These are phyloP conservation scores for Ceratocystis lukuohia DNA, from an alignment of 2,329 filamentous ascomycete species.

Conservation along the genomic window DNA sequence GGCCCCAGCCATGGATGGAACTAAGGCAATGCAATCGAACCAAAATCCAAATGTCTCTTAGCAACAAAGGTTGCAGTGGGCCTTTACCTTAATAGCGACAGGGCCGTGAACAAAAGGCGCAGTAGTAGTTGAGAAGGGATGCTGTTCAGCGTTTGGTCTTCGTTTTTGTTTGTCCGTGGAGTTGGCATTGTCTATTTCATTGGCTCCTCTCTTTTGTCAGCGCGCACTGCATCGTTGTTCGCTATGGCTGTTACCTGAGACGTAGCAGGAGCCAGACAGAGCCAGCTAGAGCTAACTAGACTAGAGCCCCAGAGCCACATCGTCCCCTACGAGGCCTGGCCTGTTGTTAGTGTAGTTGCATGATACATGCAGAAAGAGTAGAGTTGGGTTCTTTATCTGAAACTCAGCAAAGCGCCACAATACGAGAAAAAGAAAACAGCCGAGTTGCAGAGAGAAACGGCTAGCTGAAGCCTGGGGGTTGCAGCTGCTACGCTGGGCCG, in stretches of 20 bases:
- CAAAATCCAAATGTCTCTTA: slow-evolving; percentile 24
- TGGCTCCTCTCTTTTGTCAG: too few relatives aligned
- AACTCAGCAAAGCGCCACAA: background rate
- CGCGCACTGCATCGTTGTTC: too few relatives aligned
- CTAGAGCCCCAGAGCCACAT: too few relatives aligned
- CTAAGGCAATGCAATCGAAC: slow-evolving; percentile 24
- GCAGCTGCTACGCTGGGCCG: background rate
- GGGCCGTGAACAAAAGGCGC: background rate
- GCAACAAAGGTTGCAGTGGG: slow-evolving; percentile 16
- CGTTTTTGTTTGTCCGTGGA: background rate
- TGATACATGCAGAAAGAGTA: background rate
- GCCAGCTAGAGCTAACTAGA: too few relatives aligned
- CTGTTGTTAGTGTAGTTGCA: background rate
- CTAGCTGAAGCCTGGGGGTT: background rate
- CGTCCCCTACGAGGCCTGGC: background rate
- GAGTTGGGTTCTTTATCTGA: background rate
- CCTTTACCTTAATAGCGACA: slow-evolving; percentile 1
- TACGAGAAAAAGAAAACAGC: background rate
- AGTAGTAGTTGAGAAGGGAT: background rate
- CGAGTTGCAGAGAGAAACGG: background rate
- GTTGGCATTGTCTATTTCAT: background rate
- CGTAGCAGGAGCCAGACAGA: too few relatives aligned
- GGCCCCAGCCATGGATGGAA: slow-evolving; percentile 26
- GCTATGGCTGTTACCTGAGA: too few relatives aligned
- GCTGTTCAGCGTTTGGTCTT: background rate